These are phyloP conservation scores for Hirsutella minnesotensis DNA, from an alignment of 2,329 filamentous ascomycete genomes.

Conservation along the genomic window DNA sequence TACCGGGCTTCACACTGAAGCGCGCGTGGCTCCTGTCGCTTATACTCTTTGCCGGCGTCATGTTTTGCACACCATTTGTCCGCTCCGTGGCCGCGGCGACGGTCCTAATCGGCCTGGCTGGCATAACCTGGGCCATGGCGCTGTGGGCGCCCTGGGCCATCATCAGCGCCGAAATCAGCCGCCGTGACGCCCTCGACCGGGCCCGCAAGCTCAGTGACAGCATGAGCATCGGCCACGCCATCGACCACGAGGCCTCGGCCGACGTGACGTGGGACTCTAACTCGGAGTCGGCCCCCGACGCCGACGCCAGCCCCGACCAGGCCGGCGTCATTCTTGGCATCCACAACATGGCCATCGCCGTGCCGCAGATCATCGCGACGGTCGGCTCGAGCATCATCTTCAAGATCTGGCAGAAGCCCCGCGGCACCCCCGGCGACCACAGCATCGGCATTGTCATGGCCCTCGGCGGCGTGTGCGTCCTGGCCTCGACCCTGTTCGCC, in stretches of 20 bases:
- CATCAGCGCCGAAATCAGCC: constrained; percentile 84
- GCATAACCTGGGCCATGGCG: constrained; percentile 84
- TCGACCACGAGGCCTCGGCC: background rate
- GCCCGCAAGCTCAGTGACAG: constrained; percentile 18
- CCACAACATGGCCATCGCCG: constrained; percentile 88
- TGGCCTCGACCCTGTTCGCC: constrained; percentile 66
- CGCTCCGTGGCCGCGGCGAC: constrained; percentile 60
- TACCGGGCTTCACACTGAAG: constrained; percentile 76
- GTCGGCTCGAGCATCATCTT: constrained; percentile 78
- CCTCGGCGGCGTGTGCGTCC: constrained; percentile 67
- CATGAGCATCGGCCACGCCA: constrained; percentile 4
- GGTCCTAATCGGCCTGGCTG: constrained; percentile 66
- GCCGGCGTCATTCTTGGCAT: constrained; percentile 87
- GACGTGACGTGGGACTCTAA: constrained; percentile 9
- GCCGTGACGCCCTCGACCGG: constrained; percentile 53
- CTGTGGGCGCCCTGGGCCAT: constrained; percentile 94
- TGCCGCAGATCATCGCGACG: constrained; percentile 84
- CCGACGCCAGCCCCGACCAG: constrained; percentile 49
- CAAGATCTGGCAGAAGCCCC: constrained; percentile 72
- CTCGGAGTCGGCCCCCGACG: constrained; percentile 7
- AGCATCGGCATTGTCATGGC: constrained; percentile 81
- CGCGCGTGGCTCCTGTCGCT: constrained; percentile 80
- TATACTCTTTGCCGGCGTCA: constrained; percentile 69
- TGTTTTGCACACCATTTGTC: constrained; percentile 76
- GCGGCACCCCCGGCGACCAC: constrained; percentile 72